phyloP scores from a whole-genome alignment of 331 rosid genomes.

The Rhamnella rubrinervis region DNA sequence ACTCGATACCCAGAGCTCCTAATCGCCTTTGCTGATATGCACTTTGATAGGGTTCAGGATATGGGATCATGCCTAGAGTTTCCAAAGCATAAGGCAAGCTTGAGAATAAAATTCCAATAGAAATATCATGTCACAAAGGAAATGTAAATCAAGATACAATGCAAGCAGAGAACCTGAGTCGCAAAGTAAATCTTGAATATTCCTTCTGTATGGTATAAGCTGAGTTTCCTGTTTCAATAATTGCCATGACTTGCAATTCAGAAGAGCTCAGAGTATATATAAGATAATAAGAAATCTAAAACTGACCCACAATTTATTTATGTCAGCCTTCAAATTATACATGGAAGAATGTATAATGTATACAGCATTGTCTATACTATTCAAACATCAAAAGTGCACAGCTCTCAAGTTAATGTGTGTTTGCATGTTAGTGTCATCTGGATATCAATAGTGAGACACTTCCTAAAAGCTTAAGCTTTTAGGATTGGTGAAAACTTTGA shows the following conservation, averaged over 20 bases:
- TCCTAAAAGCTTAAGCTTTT: too few species aligned
- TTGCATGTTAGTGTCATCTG: not conserved
- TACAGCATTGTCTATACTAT: not conserved
- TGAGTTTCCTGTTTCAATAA: constrained; percentile 83
- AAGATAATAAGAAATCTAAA: constrained; percentile 1
- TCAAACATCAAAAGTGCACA: not conserved
- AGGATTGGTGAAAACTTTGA: too few species aligned
- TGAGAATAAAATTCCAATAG: constrained; percentile 17
- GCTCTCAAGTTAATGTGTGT: not conserved
- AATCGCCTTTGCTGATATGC: constrained; percentile 82
- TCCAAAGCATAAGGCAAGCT: constrained; percentile 37
- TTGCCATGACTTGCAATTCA: constrained; percentile 25
- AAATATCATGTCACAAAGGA: constrained; percentile 2
- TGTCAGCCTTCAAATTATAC: not conserved
- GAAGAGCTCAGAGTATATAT: constrained; percentile 6
- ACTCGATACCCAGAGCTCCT: constrained; percentile 93
- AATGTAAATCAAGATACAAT: constrained; percentile 18
- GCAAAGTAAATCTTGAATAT: constrained; percentile 90
- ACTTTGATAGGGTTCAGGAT: constrained; percentile 96
- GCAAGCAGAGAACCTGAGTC: constrained; percentile 74
- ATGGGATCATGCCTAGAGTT: constrained; percentile 84
- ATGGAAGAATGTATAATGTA: not conserved
- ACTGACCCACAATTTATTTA: not conserved
- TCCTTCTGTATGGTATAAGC: constrained; percentile 78
- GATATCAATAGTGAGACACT: too few species aligned